Conservation (phyloP, 805 yeast species). For the Zygotorulaspora danielsina region DNA sequence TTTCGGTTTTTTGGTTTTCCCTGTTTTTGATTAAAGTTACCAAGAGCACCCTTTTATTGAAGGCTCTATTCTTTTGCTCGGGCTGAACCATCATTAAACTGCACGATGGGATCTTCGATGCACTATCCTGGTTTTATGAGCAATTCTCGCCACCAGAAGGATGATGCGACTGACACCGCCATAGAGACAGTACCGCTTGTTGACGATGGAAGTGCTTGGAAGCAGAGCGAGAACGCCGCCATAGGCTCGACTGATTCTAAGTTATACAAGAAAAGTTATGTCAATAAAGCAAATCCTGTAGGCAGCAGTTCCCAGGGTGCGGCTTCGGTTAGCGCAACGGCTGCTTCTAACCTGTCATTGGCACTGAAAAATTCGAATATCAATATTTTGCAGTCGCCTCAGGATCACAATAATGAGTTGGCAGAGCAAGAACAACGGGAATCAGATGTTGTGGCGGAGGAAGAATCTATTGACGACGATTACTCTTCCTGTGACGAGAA, state of each 20-base stretch:
- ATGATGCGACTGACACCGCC: slow-evolving; percentile 2
- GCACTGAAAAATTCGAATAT: slow-evolving; percentile 20
- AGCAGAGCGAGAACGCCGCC: background rate
- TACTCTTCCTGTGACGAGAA: slow-evolving; percentile 39
- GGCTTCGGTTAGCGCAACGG: too few species aligned
- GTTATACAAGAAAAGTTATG: slow-evolving; percentile 11
- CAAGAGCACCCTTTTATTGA: slow-evolving; percentile 1
- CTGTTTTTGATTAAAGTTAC: too few species aligned
- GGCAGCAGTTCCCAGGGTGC: background rate
- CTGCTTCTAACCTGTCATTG: slow-evolving; percentile 26
- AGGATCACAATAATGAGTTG: slow-evolving; percentile 1
- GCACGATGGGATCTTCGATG: slow-evolving; percentile 23
- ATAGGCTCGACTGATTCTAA: slow-evolving; percentile 10
- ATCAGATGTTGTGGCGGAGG: slow-evolving; percentile 23
- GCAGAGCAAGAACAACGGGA: background rate
- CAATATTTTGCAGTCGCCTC: background rate
- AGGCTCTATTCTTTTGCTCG: too few species aligned
- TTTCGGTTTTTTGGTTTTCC: too few species aligned
- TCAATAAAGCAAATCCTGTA: slow-evolving; percentile 9
- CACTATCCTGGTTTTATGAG: slow-evolving; percentile 20
- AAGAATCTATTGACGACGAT: slow-evolving; percentile 34
- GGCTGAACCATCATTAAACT: too few species aligned
- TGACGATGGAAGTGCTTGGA: background rate
- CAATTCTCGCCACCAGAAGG: slow-evolving; percentile 9
- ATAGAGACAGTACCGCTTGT: background rate